Base-by-base conservation (phyloP, 768 basidiomycete species). In the Boletus rex-veris region DNA sequence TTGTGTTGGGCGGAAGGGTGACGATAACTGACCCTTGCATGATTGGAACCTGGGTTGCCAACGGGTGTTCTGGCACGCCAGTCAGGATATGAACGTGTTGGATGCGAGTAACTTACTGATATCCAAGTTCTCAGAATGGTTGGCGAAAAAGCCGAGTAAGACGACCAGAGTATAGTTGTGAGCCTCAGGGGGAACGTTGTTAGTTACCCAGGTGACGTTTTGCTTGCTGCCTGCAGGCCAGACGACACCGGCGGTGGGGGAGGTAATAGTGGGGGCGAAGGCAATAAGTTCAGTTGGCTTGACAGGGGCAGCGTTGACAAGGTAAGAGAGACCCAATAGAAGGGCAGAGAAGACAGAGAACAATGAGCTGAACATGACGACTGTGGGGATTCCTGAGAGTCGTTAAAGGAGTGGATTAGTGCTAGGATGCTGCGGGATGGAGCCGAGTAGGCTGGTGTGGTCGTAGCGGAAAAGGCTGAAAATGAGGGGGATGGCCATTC, bases 41-140 rank as follows among this genome's bases (percentile, higher is more conserved):
- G 45, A 90, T 72, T 33, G 77, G 74, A 68, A 90, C 80, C 24
- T 73, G 69, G 18, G 75, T 41, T 3, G 83, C 86, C 52, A 90
- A 75, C 14, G 86, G 86, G 33, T 77, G 42, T 1, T 74, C 87
- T 89, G 54, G 26, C 45, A 18, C 5, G 49, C 45, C 2, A 2
- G 45, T 70, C 24, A 69, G 48, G 24, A 37, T 2, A 18, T 7
- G n/a, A 33, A 36, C 10, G 21, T 10, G 35, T 18, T 16, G 19
- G 35, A 30, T 3, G 35, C 1, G 28, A 21, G n/a, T 1, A 7
- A 66, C 81, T 52, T 55, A 84, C 84, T 39, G 33, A 72, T 62
- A 52, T 83, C 74, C 56, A 84, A 68, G 55, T 83, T 74, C 60
- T 84, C 82, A 48, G 75, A 77, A 35, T 60, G 58, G 53, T 60